phyloP scores from a whole-genome alignment of 768 basidiomycete species.

The Boletellus ananas region DNA sequence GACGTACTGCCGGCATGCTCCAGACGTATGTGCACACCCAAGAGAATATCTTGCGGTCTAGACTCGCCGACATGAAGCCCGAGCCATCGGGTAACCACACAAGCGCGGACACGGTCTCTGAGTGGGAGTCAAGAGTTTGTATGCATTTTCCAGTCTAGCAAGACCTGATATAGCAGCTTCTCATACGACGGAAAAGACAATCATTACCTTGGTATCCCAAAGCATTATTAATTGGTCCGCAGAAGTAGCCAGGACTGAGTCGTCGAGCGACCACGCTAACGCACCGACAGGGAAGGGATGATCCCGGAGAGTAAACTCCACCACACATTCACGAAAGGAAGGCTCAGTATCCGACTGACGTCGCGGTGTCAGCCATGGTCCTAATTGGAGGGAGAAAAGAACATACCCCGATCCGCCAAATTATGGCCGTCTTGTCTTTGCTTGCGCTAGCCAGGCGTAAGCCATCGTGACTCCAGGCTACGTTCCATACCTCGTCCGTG shows the following conservation, averaged over 20 bases:
- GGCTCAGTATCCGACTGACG: constrained; percentile 44
- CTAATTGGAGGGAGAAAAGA: constrained; percentile 2
- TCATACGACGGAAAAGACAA: not conserved
- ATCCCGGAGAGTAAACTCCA: constrained; percentile 61
- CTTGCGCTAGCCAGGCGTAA: constrained; percentile 80
- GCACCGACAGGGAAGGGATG: constrained; percentile 77
- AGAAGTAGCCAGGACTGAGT: constrained; percentile 76
- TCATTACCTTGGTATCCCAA: constrained; percentile 81
- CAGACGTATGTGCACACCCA: constrained; percentile 56
- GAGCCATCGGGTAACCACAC: constrained; percentile 86
- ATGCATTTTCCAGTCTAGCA: constrained; percentile 71
- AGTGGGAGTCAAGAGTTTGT: constrained; percentile 64
- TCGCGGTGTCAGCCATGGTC: constrained; percentile 5
- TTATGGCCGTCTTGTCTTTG: constrained; percentile 81
- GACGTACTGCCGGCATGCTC: not conserved
- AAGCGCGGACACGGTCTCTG: constrained; percentile 81
- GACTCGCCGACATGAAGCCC: constrained; percentile 84
- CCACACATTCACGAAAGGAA: constrained; percentile 55
- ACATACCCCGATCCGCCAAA: constrained; percentile 84
- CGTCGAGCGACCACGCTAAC: constrained; percentile 92
- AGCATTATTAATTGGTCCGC: constrained; percentile 80
- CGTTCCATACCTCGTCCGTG: constrained; percentile 91
- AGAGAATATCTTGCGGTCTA: constrained; percentile 78
- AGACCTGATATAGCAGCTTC: constrained; percentile 7
- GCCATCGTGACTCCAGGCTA: constrained; percentile 94